Evolutionary conservation across 352 stramenopile genomes (phyloP), one percentile per base, ranked within the genome.

Genomic region (Phytophthora nicotianae): DNA sequence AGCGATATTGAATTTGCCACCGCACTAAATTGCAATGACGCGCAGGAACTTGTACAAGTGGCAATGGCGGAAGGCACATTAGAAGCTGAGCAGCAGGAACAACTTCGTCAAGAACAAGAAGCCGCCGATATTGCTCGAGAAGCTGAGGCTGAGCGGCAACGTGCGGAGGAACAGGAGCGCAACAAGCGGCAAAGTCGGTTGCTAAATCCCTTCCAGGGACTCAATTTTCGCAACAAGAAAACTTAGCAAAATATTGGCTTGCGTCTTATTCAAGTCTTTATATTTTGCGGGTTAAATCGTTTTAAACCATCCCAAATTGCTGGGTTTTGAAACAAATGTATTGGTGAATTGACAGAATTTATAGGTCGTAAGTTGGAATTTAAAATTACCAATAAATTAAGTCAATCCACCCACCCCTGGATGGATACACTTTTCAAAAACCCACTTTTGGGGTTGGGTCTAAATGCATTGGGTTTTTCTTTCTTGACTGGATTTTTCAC

Each of bases 31-130:
- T 43, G n/a, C 16, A 10, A n/a, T 50, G 13, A 43, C 11, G 4
- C 57, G 16, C 33, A 91, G 74, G 81, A 90, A 26, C 69, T 90
- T 11, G 71, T 90, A 11, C 41, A 54, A 4, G 65, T 88, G 8
- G 74, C 72, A 0, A 51, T 92, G 20, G 76, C 79, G 14, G 72
- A 83, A n/a, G 52, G 53, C 3, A 72, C 67, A 7, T 26, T 88
- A n/a, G 68, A 83, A 40, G 66, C 65, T 0, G 76, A 87, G 17
- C 73, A 77, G 35, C 64, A 82, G 21, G 68, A 83, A 48, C 62
- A 50, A 11, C 37, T 67, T 35, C 58, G 41, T 4, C 61, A 72
- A 3, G 56, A 79, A 42, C 58, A 52, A 43, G 53, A 68, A 9
- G 53, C 58, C 11, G 47, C 23, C 4, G 24, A 50, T 2, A 19